Conservation (phyloP, 257 asterid genomes). For the Pogostemon cablin region DNA sequence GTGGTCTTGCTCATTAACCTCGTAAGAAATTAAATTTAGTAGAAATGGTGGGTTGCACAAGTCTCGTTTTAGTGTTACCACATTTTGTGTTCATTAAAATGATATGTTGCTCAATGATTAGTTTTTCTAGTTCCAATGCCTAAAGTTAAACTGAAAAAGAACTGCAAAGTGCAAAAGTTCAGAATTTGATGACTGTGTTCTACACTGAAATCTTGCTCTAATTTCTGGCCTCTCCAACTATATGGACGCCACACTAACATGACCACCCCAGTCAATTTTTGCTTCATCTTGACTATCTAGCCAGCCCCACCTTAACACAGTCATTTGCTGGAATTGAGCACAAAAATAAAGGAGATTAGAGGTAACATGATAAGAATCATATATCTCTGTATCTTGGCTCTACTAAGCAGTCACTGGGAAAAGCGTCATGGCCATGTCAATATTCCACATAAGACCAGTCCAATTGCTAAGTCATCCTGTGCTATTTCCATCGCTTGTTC, state of each 20-base stretch:
- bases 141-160: not conserved
- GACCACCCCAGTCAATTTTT: not conserved
- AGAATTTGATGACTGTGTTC: not conserved
- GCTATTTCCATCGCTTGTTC: not conserved
- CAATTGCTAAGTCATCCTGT: not conserved
- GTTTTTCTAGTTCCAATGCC: not conserved
- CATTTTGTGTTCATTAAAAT: not conserved
- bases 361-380: not conserved
- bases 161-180: not conserved
- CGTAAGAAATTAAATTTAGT: not conserved
- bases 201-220: not conserved
- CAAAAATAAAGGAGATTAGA: not conserved
- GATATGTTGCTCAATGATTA: not conserved
- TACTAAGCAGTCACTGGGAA: not conserved
- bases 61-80: not conserved
- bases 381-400: not conserved
- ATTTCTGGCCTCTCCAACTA: slow-evolving; percentile 1
- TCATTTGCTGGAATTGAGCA: not conserved
- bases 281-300: not conserved
- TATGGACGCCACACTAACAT: not conserved
- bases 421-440: not conserved
- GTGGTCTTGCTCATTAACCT: not conserved
- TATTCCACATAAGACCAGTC: not conserved
- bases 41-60: not conserved
- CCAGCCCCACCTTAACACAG: not conserved